A percentile compares a stretch with the other conserved stretches of the same genome.
phyloP scores from a whole-genome alignment of 1,139 yeast genomes.

The Protomyces inouyei region DNA sequence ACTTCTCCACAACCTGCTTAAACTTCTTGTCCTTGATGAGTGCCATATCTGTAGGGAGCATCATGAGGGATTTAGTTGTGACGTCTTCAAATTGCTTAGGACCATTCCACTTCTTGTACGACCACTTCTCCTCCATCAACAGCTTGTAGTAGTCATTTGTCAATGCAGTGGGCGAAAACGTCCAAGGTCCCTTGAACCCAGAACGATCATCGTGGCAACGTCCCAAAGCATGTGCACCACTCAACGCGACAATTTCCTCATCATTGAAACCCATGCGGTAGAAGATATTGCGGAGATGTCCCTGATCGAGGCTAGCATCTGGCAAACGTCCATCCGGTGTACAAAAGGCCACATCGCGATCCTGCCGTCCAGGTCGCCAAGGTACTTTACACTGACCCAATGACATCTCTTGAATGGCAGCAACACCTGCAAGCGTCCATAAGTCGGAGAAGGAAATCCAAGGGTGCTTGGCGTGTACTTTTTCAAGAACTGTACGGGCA shows the following conservation, averaged over 20 bases:
- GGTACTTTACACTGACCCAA: conserved; percentile 53
- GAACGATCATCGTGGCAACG: conserved; percentile 51
- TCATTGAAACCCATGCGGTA: conserved; percentile 59
- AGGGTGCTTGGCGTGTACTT: conserved; percentile 53
- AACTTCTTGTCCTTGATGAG: conserved; percentile 50
- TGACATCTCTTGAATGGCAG: conserved; percentile 53
- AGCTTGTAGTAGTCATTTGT: conserved; percentile 54
- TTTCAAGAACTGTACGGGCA: conserved; percentile 55
- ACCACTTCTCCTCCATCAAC: conserved; percentile 72
- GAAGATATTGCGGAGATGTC: conserved; percentile 54
- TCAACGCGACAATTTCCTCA: conserved; percentile 57
- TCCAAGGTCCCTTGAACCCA: conserved; percentile 95
- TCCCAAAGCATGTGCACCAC: conserved; percentile 65
- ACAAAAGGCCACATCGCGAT: conserved; percentile 55
- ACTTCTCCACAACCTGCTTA: conserved; percentile 49
- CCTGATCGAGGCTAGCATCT: conserved; percentile 48
- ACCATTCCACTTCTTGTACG: conserved; percentile 47
- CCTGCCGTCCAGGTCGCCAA: conserved; percentile 63
- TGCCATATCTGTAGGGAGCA: conserved; percentile 62
- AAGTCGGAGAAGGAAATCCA: conserved; percentile 61
- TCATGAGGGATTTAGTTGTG: conserved; percentile 56
- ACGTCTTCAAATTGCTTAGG: conserved; percentile 66
- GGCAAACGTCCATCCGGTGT: conserved; percentile 54
- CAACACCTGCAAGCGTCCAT: conserved; percentile 62
- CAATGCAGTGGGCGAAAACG: conserved; percentile 77